Conservation (phyloP, 345 rosid species). For the Sonneratia caseolaris region DNA sequence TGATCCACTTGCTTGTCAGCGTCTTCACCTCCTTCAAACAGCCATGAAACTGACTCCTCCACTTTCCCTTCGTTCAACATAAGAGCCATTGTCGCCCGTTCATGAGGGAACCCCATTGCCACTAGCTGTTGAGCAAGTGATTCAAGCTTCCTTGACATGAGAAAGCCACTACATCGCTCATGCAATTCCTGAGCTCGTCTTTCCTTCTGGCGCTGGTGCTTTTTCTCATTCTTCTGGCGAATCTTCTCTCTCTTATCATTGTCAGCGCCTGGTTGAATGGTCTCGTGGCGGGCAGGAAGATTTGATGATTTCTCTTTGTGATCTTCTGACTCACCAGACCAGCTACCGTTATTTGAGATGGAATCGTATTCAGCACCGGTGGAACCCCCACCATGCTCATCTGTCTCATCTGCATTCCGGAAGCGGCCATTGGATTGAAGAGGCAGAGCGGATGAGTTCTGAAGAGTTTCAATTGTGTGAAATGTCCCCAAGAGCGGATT, state of each 20-base stretch:
- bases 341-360: constrained; percentile 76
- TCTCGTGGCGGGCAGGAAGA: constrained; percentile 39
- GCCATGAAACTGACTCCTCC: constrained; percentile 82
- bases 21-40: constrained; percentile 67
- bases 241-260: constrained; percentile 74
- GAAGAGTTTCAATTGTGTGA: constrained; percentile 48
- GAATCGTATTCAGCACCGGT: constrained; percentile 63
- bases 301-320: constrained; percentile 58
- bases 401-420: constrained; percentile 62
- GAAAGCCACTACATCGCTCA: constrained; percentile 66
- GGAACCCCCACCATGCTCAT: constrained; percentile 29
- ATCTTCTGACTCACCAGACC: constrained; percentile 93
- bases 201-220: constrained; percentile 91
- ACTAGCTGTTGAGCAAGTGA: constrained; percentile 73
- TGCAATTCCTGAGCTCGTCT: constrained; percentile 78
- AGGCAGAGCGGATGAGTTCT: constrained; percentile 37
- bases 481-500: constrained; percentile 69
- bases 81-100: constrained; percentile 72
- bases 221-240: constrained; percentile 84
- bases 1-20: constrained; percentile 37
- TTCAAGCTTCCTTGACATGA: constrained; percentile 88
- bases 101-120: constrained; percentile 80
- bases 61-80: constrained; percentile 79
- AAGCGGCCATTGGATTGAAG: constrained; percentile 58
- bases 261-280: constrained; percentile 55